Conservation (phyloP, 139 green algal genomes). For the Yamagishiella unicocca region DNA sequence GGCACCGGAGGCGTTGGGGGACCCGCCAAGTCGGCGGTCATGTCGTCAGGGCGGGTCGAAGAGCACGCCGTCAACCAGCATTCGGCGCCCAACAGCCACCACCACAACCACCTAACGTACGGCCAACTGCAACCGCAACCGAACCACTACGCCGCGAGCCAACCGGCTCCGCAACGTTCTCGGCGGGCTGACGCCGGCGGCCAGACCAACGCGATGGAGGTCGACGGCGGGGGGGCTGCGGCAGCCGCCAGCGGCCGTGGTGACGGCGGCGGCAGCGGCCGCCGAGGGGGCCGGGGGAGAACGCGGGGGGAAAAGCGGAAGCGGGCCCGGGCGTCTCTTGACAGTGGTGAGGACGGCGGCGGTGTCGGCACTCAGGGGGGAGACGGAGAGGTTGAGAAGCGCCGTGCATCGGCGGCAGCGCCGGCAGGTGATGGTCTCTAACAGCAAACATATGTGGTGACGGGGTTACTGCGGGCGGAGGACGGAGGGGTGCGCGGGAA, state of each 20-base stretch:
- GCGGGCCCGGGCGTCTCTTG: not conserved
- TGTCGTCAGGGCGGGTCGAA: slow-evolving; percentile 16
- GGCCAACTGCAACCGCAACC: not conserved
- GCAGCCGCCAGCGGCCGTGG: not conserved
- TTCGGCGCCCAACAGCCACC: not conserved
- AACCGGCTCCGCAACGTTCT: not conserved
- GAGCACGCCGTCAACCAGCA: slow-evolving; percentile 5
- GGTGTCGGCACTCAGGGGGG: too few relatives aligned
- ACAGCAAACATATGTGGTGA: too few relatives aligned
- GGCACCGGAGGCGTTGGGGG: not conserved
- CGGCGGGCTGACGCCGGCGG: not conserved
- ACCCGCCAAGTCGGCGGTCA: slow-evolving; percentile 21
- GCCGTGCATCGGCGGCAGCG: too few relatives aligned
- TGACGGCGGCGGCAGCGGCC: not conserved
- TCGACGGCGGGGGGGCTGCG: not conserved
- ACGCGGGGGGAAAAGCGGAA: slow-evolving; percentile 32
- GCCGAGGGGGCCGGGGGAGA: not conserved
- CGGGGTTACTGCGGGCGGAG: too few relatives aligned
- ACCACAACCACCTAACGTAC: not conserved
- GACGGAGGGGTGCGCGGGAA: too few relatives aligned
- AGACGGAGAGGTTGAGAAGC: too few relatives aligned
- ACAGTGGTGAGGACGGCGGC: slow-evolving; percentile 5
- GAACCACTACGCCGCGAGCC: not conserved
- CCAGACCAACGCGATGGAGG: not conserved
- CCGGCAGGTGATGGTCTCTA: too few relatives aligned